A percentile compares a stretch with the other conserved stretches of the same genome.
phyloP scores from a whole-genome alignment of 495 filamentous ascomycete species.

The Oleoguttula mirabilis region DNA sequence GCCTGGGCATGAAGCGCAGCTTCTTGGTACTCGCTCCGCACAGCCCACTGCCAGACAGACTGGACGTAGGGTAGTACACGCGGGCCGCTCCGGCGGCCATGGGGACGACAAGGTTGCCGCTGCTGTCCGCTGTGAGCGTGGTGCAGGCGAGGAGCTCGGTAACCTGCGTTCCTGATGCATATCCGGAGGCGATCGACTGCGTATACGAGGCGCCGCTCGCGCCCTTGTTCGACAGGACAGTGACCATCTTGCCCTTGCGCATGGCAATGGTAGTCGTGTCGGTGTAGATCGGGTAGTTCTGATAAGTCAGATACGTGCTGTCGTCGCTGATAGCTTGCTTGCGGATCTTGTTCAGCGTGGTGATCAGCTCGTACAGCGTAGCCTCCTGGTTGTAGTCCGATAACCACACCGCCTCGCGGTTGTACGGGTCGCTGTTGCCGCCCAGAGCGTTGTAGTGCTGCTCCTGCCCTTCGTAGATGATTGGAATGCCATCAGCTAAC shows the following conservation, averaged over 20 bases:
- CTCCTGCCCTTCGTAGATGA: slow-evolving; percentile 1
- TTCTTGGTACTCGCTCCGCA: slow-evolving; percentile 17
- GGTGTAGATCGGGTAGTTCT: slow-evolving; percentile 44
- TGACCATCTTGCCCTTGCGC: slow-evolving; percentile 57
- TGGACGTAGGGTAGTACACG: slow-evolving; percentile 21
- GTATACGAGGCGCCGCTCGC: slow-evolving; percentile 29
- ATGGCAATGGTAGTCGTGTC: slow-evolving; percentile 48
- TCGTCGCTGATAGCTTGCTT: slow-evolving; percentile 41
- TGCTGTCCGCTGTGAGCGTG: slow-evolving; percentile 29
- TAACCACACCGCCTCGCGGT: slow-evolving; percentile 68
- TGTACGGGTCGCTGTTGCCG: slow-evolving; percentile 38
- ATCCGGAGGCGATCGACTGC: slow-evolving; percentile 35
- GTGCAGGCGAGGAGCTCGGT: slow-evolving; percentile 39
- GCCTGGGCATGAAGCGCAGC: no score
- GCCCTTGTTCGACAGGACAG: slow-evolving; percentile 50
- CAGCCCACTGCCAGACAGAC: slow-evolving; percentile 21
- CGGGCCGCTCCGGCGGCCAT: slow-evolving; percentile 24
- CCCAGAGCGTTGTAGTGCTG: slow-evolving; percentile 11
- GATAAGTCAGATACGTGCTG: slow-evolving; percentile 38
- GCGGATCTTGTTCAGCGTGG: slow-evolving; percentile 47
- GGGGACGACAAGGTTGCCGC: slow-evolving; percentile 21
- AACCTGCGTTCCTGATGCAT: slow-evolving; percentile 25
- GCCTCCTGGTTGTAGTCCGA: slow-evolving; percentile 47
- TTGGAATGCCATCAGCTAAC: slow-evolving; percentile 56
- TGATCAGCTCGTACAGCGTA: slow-evolving; percentile 49